Conservation (phyloP, 2,329 filamentous ascomycete genomes). For the Alternaria hordeiaustralica region DNA sequence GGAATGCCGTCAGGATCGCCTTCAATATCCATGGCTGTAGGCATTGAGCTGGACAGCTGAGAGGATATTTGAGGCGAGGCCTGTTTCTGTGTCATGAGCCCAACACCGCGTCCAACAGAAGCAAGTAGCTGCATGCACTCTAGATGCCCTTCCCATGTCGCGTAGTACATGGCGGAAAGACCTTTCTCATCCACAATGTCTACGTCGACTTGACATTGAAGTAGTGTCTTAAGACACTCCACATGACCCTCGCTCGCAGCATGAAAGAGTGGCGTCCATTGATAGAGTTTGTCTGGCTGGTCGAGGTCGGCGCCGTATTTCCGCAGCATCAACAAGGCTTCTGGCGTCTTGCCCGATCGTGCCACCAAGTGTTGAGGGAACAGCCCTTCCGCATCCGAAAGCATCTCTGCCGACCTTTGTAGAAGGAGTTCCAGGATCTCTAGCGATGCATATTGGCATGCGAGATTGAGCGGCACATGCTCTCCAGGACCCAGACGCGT, state of each 20-base stretch:
- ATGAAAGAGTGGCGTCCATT: constrained; percentile 96
- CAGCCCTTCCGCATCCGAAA: constrained; percentile 94
- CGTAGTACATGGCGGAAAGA: constrained; percentile 95
- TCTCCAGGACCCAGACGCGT: constrained; percentile 86
- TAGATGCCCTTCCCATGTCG: constrained; percentile 95
- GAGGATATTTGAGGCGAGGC: constrained; percentile 53
- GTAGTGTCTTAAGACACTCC: constrained; percentile 79
- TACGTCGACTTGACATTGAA: constrained; percentile 79
- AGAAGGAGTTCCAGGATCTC: constrained; percentile 85
- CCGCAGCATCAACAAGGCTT: constrained; percentile 80
- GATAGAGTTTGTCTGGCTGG: constrained; percentile 93
- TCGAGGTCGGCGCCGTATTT: constrained; percentile 88
- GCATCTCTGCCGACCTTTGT: constrained; percentile 76
- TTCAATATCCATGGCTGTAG: constrained; percentile 61
- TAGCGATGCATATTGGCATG: constrained; percentile 89
- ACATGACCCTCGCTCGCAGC: constrained; percentile 96
- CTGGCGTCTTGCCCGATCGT: constrained; percentile 80
- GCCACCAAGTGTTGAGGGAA: constrained; percentile 98
- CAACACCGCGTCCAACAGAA: constrained; percentile 53
- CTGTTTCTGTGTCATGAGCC: constrained; percentile 40
- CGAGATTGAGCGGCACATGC: constrained; percentile 91
- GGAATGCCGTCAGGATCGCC: constrained; percentile 89
- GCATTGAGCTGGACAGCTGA: constrained; percentile 46
- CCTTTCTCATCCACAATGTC: constrained; percentile 89
- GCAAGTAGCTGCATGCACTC: constrained; percentile 91